phyloP scores from a whole-genome alignment of 2,329 filamentous ascomycete species.

The Cercospora citrullina region DNA sequence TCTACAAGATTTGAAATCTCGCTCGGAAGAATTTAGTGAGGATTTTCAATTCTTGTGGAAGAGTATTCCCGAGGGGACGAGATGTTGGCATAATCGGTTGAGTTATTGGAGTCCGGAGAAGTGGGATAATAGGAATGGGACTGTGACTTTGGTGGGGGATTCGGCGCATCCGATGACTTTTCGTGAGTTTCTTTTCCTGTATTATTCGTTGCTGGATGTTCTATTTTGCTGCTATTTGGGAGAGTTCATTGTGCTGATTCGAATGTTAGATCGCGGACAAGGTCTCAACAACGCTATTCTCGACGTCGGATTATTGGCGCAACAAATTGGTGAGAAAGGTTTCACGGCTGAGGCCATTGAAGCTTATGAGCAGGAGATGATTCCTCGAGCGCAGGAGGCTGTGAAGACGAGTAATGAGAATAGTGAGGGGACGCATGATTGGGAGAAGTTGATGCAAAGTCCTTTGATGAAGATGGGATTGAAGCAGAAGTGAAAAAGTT shows the following conservation, averaged over 20 bases:
- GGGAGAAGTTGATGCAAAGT: slow-evolving; percentile 21
- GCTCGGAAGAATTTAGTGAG: slow-evolving; percentile 19
- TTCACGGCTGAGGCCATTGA: slow-evolving; percentile 15
- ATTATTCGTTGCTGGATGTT: neutral
- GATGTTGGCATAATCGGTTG: slow-evolving; percentile 26
- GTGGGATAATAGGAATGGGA: slow-evolving; percentile 34
- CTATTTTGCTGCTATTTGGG: neutral
- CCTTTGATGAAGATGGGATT: slow-evolving; percentile 24
- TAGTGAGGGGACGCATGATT: slow-evolving; percentile 22
- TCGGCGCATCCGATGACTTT: slow-evolving; percentile 48
- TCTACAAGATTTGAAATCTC: slow-evolving; percentile 19
- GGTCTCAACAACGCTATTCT: slow-evolving; percentile 48
- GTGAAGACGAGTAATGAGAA: slow-evolving; percentile 20
- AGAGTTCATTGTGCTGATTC: neutral
- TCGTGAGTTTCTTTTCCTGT: slow-evolving; percentile 9
- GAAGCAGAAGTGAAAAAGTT: slow-evolving; percentile 20
- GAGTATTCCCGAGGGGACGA: slow-evolving; percentile 23
- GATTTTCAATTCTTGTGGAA: slow-evolving; percentile 20
- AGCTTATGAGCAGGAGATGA: slow-evolving; percentile 24
- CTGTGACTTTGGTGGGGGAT: slow-evolving; percentile 39
- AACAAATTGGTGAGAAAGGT: slow-evolving; percentile 18
- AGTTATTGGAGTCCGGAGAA: slow-evolving; percentile 29
- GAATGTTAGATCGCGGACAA: slow-evolving; percentile 43
- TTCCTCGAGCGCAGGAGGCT: slow-evolving; percentile 22
- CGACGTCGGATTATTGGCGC: slow-evolving; percentile 38